Conservation (phyloP, 129 eudicot species). For the Helianthus tuberosus region DNA sequence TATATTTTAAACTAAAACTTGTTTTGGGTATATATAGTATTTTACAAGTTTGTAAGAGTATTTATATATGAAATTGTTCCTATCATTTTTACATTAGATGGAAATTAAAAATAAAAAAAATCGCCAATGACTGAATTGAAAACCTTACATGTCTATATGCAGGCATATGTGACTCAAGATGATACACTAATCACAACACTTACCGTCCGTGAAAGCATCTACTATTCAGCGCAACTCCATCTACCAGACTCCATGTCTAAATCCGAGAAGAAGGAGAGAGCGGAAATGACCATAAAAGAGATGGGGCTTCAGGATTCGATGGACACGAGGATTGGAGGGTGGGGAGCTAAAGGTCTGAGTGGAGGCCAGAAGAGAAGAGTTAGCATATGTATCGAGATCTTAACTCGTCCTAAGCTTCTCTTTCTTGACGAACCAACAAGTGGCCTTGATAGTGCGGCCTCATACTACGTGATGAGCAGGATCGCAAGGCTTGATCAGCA, state of each 20-base stretch:
- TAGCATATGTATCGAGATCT: conserved; percentile 82
- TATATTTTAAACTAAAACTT: too few relatives aligned
- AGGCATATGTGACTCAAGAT: conserved; percentile 97
- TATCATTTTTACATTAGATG: too few relatives aligned
- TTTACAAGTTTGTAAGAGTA: too few relatives aligned
- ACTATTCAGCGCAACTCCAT: conserved; percentile 83
- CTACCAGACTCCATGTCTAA: conserved; percentile 70
- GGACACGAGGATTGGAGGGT: conserved; percentile 90
- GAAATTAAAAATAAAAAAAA: too few relatives aligned
- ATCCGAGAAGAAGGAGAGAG: conserved; percentile 65
- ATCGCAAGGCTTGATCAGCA: conserved; percentile 56
- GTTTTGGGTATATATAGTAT: too few relatives aligned
- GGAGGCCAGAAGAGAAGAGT: conserved; percentile 93
- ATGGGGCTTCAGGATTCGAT: conserved; percentile 83
- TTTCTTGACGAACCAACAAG: conserved; percentile 96
- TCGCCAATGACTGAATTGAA: background rate
- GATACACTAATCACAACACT: conserved; percentile 75
- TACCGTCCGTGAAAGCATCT: conserved; percentile 68
- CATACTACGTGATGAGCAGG: conserved; percentile 85
- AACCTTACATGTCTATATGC: background rate
- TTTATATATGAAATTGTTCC: too few relatives aligned
- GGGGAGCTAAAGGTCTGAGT: conserved; percentile 79
- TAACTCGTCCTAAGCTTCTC: conserved; percentile 68
- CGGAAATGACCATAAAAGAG: conserved; percentile 66
- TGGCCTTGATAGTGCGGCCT: conserved; percentile 83